A percentile compares a stretch with the other conserved stretches of the same genome.
phyloP scores from a whole-genome alignment of 1,284 basidiomycete genomes.

The Moesziomyces sp. region DNA sequence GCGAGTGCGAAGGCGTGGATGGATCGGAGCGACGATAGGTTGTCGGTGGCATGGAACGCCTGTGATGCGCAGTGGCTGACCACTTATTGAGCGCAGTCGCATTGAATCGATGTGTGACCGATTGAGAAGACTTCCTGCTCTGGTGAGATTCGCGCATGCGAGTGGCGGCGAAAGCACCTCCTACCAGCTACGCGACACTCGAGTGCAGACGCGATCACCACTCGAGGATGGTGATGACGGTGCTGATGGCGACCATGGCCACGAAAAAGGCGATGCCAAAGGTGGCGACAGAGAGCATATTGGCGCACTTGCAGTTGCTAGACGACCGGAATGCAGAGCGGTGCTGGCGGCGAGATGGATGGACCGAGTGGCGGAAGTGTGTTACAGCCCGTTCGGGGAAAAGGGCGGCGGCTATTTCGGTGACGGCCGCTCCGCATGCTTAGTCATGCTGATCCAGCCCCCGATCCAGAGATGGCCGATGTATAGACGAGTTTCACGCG shows the following conservation, averaged over 20 bases:
- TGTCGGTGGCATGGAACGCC: too few relatives aligned
- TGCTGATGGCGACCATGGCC: conserved; percentile 45
- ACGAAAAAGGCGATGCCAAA: conserved; percentile 47
- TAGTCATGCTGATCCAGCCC: background rate
- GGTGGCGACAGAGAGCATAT: conserved; percentile 33
- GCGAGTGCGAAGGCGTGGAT: too few relatives aligned
- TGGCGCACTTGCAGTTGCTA: background rate
- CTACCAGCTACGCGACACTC: too few relatives aligned
- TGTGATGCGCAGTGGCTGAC: too few relatives aligned
- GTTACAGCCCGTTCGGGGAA: background rate
- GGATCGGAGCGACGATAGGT: too few relatives aligned
- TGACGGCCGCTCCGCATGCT: background rate
- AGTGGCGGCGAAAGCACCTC: too few relatives aligned
- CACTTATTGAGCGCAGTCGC: too few relatives aligned
- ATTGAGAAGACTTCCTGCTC: too few relatives aligned
- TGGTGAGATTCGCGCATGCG: too few relatives aligned
- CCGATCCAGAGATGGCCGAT: background rate
- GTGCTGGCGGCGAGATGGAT: background rate
- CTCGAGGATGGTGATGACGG: conserved; percentile 46
- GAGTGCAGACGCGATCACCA: conserved; percentile 15
- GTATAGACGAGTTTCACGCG: background rate
- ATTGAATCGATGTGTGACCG: too few relatives aligned
- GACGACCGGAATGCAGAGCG: background rate
- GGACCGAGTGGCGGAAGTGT: too few relatives aligned
- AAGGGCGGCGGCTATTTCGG: background rate